Base-by-base conservation (phyloP, 805 yeast genomes). In the Blastobotrys muscicola region DNA sequence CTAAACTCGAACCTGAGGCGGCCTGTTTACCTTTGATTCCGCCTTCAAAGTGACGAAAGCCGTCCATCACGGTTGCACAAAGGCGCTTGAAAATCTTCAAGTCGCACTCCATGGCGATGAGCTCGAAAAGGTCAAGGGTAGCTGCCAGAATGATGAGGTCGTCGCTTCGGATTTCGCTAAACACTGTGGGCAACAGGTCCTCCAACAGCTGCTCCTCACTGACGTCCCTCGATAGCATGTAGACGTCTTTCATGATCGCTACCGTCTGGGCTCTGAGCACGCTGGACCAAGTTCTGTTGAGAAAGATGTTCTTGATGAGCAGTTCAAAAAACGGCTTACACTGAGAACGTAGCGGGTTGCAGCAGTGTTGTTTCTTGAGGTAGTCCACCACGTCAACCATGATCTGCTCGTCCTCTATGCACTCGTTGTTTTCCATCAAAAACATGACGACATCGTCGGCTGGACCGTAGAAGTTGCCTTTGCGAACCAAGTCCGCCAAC, bases 291-390 rank as follows among this genome's bases (percentile, higher is more conserved):
- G 48, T 37, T 3, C 50, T 43, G 29, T 55, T 55, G 53, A 59
- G 55, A 53, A 64, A 71, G 52, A 74, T 78, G 5, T 65, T 61
- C n/a, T 65, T 61, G 31, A 80, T 57, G 2, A 81, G 50, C 29
- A 60, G 57, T 5, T 58, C 56, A 34, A 75, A 62, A 48, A 75
- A 74, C 2, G 60, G 66, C 38, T 62, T 61, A 84, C 87, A 81
- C 7, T 67, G 58, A 0, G 70, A 64, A 29, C 71, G 60, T 4
- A 78, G 56, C 8, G 77, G 73, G 2, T 78, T 68, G 53, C 89
- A 81, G 29, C 70, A 54, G 42, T 71, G 69, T 42, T 74, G 74
- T 9, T 66, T 64, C 3, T 62, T 60, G 55, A 75, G 79, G 50
- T 64, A 70, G 2, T 65, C 59, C 23, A 82, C 56, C 2, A 82